Evolutionary conservation across 768 basidiomycete species (phyloP).

Genomic region (Macrocybe gigantea): DNA sequence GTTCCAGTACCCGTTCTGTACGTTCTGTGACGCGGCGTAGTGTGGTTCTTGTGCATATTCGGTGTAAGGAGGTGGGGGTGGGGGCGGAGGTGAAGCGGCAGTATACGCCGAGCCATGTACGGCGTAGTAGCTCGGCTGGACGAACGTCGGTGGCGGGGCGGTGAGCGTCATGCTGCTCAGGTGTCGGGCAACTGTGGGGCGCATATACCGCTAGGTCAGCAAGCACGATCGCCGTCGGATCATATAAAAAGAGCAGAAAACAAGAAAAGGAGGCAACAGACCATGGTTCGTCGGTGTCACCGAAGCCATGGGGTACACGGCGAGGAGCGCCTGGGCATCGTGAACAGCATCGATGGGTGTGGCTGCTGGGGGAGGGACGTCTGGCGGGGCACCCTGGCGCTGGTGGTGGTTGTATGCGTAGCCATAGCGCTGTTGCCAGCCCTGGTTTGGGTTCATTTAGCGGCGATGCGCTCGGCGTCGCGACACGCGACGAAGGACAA

Average conservation of each 20-base stretch:
- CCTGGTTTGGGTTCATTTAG: conserved; percentile 27
- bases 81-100: conserved; percentile 40
- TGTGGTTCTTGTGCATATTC: conserved; percentile 62
- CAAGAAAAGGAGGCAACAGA: conserved; percentile 19
- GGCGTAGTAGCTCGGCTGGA: conserved; percentile 50
- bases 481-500: conserved; percentile 6
- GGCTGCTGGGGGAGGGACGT: conserved; percentile 15
- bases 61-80: conserved; percentile 52
- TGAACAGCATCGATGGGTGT: conserved; percentile 45
- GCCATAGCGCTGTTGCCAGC: conserved; percentile 23
- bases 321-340: conserved; percentile 61
- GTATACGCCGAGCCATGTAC: conserved; percentile 21
- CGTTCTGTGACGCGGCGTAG: conserved; percentile 47
- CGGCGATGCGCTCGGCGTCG: conserved; percentile 5
- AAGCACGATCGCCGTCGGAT: conserved; percentile 1
- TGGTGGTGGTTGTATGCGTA: conserved; percentile 8
- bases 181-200: conserved; percentile 55
- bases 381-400: conserved; percentile 10
- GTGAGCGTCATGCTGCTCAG: conserved; percentile 52
- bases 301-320: conserved; percentile 69
- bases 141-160: conserved; percentile 57
- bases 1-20: conserved; percentile 61
- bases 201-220: background rate
- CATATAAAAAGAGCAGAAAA: background rate
- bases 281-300: conserved; percentile 76